phyloP scores from a whole-genome alignment of 1,284 basidiomycete species.

The Cryptococcus sp. region DNA sequence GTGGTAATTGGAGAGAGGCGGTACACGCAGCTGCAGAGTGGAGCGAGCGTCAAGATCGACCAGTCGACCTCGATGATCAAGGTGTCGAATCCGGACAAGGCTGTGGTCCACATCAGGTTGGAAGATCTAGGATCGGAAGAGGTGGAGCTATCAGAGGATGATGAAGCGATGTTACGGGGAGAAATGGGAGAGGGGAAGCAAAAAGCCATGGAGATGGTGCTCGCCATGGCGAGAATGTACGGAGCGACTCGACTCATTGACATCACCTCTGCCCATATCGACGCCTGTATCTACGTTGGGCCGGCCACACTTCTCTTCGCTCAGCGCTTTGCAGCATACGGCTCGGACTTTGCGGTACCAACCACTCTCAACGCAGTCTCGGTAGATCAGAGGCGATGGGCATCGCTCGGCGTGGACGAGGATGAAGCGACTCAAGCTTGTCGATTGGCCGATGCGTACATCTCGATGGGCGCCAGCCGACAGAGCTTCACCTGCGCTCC shows the following conservation, averaged over 20 bases:
- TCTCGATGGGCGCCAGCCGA: not conserved
- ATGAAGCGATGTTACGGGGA: not conserved
- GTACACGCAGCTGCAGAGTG: not conserved
- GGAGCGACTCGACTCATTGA: not conserved
- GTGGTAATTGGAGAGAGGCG: not conserved
- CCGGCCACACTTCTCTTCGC: not conserved
- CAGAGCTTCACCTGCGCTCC: slow-evolving; percentile 1
- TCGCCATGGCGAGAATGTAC: slow-evolving; percentile 2
- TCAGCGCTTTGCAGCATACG: not conserved
- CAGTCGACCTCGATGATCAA: not conserved
- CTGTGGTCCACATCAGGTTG: not conserved
- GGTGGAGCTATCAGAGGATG: not conserved
- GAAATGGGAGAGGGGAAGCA: not conserved
- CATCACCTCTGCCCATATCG: not conserved
- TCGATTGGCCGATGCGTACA: slow-evolving; percentile 1
- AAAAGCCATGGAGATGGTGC: not conserved
- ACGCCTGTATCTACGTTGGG: slow-evolving; percentile 1
- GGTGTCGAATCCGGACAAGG: not conserved
- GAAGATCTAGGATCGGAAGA: not conserved
- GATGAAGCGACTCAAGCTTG: not conserved
- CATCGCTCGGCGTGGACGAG: not conserved
- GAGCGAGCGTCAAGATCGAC: not conserved
- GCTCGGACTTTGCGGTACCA: not conserved
- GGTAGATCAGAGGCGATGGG: not conserved
- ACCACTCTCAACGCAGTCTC: slow-evolving; percentile 1